phyloP scores from a whole-genome alignment of 2,329 filamentous ascomycete genomes.

The Epichloe gansuensis region DNA sequence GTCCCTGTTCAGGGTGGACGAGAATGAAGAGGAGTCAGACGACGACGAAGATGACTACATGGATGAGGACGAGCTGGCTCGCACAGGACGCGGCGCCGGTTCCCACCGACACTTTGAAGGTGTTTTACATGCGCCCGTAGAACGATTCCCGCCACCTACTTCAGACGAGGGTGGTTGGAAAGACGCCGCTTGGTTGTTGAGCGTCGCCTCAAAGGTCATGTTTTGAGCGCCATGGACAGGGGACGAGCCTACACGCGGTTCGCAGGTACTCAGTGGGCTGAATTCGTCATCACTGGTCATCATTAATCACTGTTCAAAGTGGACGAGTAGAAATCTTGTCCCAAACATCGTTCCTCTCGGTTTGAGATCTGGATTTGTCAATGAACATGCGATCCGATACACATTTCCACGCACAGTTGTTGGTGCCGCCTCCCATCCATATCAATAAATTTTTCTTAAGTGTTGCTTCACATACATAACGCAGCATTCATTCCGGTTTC shows the following conservation, averaged over 20 bases:
- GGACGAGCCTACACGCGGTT: background rate
- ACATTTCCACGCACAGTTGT: too few species aligned
- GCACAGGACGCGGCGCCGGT: constrained; percentile 19
- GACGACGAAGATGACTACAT: constrained; percentile 25
- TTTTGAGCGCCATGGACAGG: constrained; percentile 25
- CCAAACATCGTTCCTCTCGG: too few species aligned
- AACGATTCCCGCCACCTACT: constrained; percentile 35
- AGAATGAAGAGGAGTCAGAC: constrained; percentile 41
- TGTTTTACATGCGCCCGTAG: constrained; percentile 28
- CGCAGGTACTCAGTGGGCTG: too few species aligned
- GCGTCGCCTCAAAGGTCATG: constrained; percentile 50
- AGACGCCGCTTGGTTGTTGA: constrained; percentile 56
- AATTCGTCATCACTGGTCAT: too few species aligned
- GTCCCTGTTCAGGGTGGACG: constrained; percentile 50
- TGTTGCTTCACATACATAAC: too few species aligned
- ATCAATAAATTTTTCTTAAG: too few species aligned
- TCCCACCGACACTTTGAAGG: constrained; percentile 28
- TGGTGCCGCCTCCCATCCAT: too few species aligned
- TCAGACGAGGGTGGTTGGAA: constrained; percentile 50
- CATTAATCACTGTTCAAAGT: too few species aligned
- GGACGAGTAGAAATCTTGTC: too few species aligned
- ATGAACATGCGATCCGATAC: too few species aligned
- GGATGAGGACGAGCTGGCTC: constrained; percentile 15
- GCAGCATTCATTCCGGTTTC: too few species aligned
- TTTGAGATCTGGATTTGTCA: too few species aligned